These are phyloP conservation scores for Angophora floribunda DNA, from an alignment of 345 rosid genomes.

Conservation along the genomic window DNA sequence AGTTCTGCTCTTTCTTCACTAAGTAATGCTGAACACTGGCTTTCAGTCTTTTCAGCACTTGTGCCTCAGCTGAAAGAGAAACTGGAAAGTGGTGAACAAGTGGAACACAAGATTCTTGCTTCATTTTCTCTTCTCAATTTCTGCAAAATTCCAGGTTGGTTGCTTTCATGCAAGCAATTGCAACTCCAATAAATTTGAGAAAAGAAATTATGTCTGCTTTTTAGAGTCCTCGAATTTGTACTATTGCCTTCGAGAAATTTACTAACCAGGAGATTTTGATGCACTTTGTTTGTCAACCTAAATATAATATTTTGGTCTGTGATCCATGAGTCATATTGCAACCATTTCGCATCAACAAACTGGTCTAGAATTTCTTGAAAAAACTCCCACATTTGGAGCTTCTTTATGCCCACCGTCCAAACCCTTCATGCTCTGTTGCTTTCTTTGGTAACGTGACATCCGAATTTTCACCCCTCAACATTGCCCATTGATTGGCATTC, in stretches of 20 bases:
- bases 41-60: conserved; percentile 27
- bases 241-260: background rate
- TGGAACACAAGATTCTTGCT: conserved; percentile 38
- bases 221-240: background rate
- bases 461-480: background rate
- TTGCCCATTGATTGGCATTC: background rate
- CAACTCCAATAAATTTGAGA: background rate
- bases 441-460: background rate
- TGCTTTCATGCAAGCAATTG: background rate
- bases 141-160: conserved; percentile 41
- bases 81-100: conserved; percentile 19
- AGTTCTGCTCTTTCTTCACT: conserved; percentile 30
- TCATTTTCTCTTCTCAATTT: conserved; percentile 42
- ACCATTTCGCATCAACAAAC: background rate
- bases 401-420: background rate
- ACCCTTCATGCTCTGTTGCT: background rate
- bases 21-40: conserved; percentile 18
- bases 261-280: background rate
- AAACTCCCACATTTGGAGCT: background rate
- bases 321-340: background rate
- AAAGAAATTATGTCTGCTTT: background rate
- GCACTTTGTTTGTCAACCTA: background rate
- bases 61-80: conserved; percentile 30
- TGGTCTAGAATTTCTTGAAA: background rate
- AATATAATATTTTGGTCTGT: background rate